phyloP scores from a whole-genome alignment of 805 yeast species.

The Wickerhamia fluorescens region DNA sequence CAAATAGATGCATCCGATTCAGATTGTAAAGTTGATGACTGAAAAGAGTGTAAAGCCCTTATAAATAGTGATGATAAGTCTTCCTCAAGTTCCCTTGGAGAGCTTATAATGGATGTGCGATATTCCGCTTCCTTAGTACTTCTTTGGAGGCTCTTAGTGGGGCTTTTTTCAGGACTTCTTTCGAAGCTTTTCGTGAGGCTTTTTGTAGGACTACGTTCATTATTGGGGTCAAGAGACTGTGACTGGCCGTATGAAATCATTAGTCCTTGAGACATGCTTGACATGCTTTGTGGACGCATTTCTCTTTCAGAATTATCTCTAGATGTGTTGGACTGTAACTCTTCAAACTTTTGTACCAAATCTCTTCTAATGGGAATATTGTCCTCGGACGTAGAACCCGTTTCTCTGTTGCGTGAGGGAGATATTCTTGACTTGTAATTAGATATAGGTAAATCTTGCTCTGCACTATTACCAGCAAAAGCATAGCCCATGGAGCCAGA shows the following conservation, averaged over 20 bases:
- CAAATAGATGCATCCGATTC: constrained; percentile 67
- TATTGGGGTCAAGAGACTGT: constrained; percentile 9
- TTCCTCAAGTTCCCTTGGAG: constrained; percentile 20
- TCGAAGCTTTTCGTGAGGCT: background rate
- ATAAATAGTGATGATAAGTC: constrained; percentile 49
- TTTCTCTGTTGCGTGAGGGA: constrained; percentile 8
- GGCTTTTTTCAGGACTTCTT: background rate
- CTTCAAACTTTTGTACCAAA: constrained; percentile 15
- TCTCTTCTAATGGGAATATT: constrained; percentile 23
- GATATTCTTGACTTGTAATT: constrained; percentile 13
- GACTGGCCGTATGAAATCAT: constrained; percentile 16
- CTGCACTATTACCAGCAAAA: too few relatives aligned
- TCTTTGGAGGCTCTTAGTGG: background rate
- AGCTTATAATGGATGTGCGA: background rate
- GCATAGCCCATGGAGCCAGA: too few relatives aligned
- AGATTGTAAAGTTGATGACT: constrained; percentile 51
- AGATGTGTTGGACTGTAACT: constrained; percentile 5
- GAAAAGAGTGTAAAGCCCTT: constrained; percentile 52
- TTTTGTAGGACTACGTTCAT: constrained; percentile 1
- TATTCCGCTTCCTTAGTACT: background rate
- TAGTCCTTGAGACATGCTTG: constrained; percentile 14
- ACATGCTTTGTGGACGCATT: constrained; percentile 11
- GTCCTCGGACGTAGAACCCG: too few relatives aligned
- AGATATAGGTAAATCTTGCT: too few relatives aligned
- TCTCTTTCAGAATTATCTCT: constrained; percentile 10